Conservation (phyloP, 768 basidiomycete species). For the Postia placenta region DNA sequence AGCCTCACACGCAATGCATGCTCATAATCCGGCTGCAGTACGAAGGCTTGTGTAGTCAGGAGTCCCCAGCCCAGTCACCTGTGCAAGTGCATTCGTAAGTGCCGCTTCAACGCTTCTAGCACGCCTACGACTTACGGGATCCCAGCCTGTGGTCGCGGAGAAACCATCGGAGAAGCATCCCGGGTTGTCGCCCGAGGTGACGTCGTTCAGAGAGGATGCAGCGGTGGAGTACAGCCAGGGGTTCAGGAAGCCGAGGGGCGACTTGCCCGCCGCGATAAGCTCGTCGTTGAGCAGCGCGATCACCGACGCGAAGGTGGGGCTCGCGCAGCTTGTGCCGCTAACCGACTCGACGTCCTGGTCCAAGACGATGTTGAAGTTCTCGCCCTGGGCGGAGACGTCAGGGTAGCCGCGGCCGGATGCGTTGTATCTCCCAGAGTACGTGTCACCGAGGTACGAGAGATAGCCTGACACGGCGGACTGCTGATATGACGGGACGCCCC, state of each 20-base stretch:
- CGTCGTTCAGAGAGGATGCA: constrained; percentile 21
- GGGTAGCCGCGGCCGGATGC: constrained; percentile 42
- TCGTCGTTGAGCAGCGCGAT: constrained; percentile 46
- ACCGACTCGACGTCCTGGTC: constrained; percentile 29
- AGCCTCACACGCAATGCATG: neutral
- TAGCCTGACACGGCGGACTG: constrained; percentile 35
- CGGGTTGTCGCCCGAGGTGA: constrained; percentile 14
- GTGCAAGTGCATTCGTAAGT: neutral
- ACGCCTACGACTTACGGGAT: constrained; percentile 24
- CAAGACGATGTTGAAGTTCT: constrained; percentile 40
- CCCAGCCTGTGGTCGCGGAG: constrained; percentile 26
- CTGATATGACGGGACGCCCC: constrained; percentile 51
- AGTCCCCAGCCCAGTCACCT: neutral
- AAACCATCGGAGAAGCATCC: constrained; percentile 25
- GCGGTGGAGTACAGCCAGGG: constrained; percentile 28
- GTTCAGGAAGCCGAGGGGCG: constrained; percentile 33
- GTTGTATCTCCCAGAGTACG: constrained; percentile 56
- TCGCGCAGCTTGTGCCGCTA: constrained; percentile 57
- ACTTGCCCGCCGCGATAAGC: constrained; percentile 25
- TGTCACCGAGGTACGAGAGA: constrained; percentile 38
- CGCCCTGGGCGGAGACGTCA: constrained; percentile 58
- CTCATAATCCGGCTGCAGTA: neutral
- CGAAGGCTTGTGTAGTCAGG: neutral
- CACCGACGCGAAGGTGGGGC: constrained; percentile 58
- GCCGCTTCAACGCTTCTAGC: too few relatives aligned